Percentiles rank a stretch among this genome's conserved stretches.
These are phyloP conservation scores for Trichosporon faecale DNA, from an alignment of 1,284 basidiomycete genomes.

Conservation along the genomic window DNA sequence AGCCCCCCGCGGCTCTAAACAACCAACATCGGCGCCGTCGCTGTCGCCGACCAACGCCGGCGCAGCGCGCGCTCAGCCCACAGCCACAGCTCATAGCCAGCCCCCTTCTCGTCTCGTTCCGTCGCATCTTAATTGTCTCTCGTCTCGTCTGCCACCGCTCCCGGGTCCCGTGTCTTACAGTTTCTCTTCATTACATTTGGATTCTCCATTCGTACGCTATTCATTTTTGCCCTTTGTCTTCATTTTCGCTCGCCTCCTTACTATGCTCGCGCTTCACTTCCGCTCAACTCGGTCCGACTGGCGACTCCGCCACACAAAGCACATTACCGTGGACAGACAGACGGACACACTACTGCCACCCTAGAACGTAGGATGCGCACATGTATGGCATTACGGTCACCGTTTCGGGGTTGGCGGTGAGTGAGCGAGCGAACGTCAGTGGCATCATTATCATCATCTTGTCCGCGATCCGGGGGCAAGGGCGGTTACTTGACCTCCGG, in stretches of 20 bases:
- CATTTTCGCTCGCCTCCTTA: background rate
- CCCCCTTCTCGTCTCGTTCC: background rate
- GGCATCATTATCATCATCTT: no score
- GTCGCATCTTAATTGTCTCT: background rate
- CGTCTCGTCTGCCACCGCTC: background rate
- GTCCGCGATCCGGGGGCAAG: background rate
- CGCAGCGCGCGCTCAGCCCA: background rate
- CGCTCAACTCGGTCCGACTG: background rate
- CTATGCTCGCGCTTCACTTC: background rate
- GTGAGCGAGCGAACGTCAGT: background rate
- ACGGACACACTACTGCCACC: background rate
- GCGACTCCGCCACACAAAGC: background rate
- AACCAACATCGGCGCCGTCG: background rate
- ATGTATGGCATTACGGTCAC: background rate
- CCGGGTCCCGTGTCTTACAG: background rate
- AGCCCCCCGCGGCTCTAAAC: conserved; percentile 9
- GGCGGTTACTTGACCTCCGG: background rate
- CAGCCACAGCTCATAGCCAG: no score
- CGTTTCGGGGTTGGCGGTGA: no score
- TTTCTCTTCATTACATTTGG: background rate
- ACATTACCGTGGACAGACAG: background rate
- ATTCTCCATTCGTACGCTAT: background rate
- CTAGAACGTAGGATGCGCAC: background rate
- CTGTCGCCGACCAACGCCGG: background rate
- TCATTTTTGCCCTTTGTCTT: background rate